These are phyloP conservation scores for Trypanosoma platydactyli DNA, from an alignment of 208 protist genomes.

Conservation along the genomic window DNA sequence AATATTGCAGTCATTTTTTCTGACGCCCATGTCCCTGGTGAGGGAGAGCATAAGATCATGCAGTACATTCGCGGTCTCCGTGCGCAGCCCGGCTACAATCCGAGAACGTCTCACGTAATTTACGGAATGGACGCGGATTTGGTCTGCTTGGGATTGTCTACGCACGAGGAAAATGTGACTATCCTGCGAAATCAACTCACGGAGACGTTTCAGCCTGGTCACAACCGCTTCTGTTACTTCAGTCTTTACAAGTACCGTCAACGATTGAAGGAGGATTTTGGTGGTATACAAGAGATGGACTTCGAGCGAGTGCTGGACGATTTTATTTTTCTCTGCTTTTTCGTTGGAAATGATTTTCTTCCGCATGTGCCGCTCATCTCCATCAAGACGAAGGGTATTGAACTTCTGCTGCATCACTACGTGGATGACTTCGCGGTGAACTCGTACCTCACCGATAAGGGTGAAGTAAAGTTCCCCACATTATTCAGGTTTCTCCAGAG, in stretches of 20 bases:
- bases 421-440: conserved; percentile 65
- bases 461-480: conserved; percentile 77
- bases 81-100: conserved; percentile 94
- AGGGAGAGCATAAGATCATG: conserved; percentile 97
- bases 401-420: conserved; percentile 92
- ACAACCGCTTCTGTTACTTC: conserved; percentile 88
- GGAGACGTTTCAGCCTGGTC: conserved; percentile 78
- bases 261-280: conserved; percentile 81
- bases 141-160: conserved; percentile 98
- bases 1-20: conserved; percentile 95
- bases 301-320: conserved; percentile 98
- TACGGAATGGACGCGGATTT: conserved; percentile 99
- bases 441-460: conserved; percentile 81
- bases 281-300: conserved; percentile 71
- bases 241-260: conserved; percentile 75
- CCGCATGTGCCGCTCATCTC: conserved; percentile 97
- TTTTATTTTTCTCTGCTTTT: conserved; percentile 99
- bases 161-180: conserved; percentile 98
- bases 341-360: conserved; percentile 99
- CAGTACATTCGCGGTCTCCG: conserved; percentile 91
- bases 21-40: conserved; percentile 96
- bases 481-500: conserved; percentile 63
- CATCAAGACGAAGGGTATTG: conserved; percentile 97
- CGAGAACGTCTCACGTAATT: conserved; percentile 96
- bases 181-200: conserved; percentile 98